phyloP scores from a whole-genome alignment of 495 filamentous ascomycete species.

The Penicillium cataractarum region DNA sequence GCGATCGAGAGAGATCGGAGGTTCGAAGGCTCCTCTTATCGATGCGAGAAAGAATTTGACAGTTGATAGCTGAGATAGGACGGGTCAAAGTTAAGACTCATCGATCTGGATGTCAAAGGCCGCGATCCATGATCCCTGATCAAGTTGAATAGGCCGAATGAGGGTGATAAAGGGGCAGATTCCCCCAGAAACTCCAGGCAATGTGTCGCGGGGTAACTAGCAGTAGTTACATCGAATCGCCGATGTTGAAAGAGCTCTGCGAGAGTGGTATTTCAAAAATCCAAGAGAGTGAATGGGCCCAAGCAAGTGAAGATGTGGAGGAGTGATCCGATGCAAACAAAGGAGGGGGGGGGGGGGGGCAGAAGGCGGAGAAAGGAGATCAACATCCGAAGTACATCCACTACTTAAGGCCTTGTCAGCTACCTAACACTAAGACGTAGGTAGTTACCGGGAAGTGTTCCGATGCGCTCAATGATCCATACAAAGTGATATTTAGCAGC shows the following conservation, averaged over 20 bases:
- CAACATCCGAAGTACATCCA: conserved; percentile 15
- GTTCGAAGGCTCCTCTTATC: neutral
- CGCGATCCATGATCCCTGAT: conserved; percentile 20
- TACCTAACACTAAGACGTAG: neutral
- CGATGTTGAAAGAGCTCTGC: neutral
- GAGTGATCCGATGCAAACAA: conserved; percentile 16
- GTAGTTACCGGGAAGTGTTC: neutral
- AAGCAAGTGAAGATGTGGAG: neutral
- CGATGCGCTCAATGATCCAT: neutral
- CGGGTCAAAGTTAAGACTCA: conserved; percentile 3
- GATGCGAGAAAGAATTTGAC: neutral
- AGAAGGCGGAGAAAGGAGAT: conserved; percentile 29
- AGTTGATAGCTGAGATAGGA: neutral
- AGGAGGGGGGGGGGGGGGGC: conserved; percentile 24
- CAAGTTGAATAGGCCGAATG: conserved; percentile 14
- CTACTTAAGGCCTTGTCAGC: too few species aligned
- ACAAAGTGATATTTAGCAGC: neutral
- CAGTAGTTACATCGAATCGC: conserved; percentile 44
- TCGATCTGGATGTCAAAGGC: conserved; percentile 16
- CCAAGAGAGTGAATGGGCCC: neutral
- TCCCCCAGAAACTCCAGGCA: conserved; percentile 19
- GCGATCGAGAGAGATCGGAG: neutral
- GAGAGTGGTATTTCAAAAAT: neutral
- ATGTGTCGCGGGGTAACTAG: conserved; percentile 8
- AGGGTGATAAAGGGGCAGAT: conserved; percentile 15